phyloP scores from a whole-genome alignment of 2,329 filamentous ascomycete genomes.

The Eutypa lata region DNA sequence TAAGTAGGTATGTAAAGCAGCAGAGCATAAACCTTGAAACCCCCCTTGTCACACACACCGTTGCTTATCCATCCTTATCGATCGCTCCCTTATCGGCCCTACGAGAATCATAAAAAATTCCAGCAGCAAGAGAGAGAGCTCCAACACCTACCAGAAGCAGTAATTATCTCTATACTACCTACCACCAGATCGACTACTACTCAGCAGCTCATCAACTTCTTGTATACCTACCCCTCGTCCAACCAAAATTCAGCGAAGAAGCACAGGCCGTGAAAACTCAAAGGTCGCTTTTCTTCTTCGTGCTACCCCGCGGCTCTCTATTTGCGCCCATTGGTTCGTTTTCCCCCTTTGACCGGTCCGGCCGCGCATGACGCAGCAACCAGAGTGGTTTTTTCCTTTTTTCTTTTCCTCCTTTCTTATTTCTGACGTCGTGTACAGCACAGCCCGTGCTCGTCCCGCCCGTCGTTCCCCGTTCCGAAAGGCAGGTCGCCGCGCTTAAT shows the following conservation, averaged over 20 bases:
- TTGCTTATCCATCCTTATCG: too few species aligned
- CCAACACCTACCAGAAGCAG: not conserved
- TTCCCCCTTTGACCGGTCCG: not conserved
- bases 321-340: not conserved
- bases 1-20: too few species aligned
- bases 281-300: not conserved
- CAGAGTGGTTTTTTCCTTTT: not conserved
- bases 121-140: not conserved
- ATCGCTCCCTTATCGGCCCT: not conserved
- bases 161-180: not conserved
- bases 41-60: too few species aligned
- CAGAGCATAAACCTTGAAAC: too few species aligned
- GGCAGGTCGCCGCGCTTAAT: too few species aligned
- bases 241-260: not conserved
- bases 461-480: too few species aligned
- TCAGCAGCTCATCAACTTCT: not conserved
- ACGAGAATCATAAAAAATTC: not conserved
- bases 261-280: not conserved
- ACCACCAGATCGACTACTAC: too few species aligned
- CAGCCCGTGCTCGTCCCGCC: too few species aligned
- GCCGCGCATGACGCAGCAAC: not conserved
- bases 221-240: not conserved
- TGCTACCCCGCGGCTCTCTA: not conserved
- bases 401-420: not conserved
- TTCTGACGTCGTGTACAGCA: too few species aligned